Conservation (phyloP, 495 filamentous ascomycete species). For the Neurospora hispaniola region DNA sequence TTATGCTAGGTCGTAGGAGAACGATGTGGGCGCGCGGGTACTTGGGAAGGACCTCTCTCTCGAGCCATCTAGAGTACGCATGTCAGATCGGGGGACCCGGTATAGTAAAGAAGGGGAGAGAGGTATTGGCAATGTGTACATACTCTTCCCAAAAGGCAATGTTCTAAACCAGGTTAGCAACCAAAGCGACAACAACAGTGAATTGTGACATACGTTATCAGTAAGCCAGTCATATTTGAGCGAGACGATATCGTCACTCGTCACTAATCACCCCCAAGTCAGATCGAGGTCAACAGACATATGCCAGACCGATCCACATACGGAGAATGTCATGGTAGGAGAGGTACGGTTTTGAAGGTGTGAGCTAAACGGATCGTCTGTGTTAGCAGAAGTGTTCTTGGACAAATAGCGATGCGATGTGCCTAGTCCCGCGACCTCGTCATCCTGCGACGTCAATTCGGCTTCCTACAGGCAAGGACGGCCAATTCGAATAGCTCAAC, state of each 20-base stretch:
- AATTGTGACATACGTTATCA: conserved; percentile 65
- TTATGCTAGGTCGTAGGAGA: conserved; percentile 87
- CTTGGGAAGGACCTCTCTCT: conserved; percentile 69
- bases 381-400: not conserved
- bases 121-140: conserved; percentile 12
- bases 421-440: not conserved
- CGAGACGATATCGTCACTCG: conserved; percentile 69
- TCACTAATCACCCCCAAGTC: conserved; percentile 21
- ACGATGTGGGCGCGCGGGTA: conserved; percentile 76
- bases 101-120: not conserved
- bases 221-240: conserved; percentile 94
- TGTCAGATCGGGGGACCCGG: conserved; percentile 1
- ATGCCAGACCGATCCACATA: conserved; percentile 15
- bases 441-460: not conserved
- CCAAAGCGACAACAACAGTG: conserved; percentile 7
- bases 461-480: not conserved
- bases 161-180: conserved; percentile 34
- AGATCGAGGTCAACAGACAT: not conserved
- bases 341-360: conserved; percentile 28
- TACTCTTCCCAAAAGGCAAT: conserved; percentile 99
- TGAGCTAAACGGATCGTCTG: conserved; percentile 12
- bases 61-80: conserved; percentile 55
- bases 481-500: not conserved
- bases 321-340: conserved; percentile 38
- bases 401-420: not conserved